phyloP scores from a whole-genome alignment of 2,329 filamentous ascomycete genomes.

The Saccharata proteae region DNA sequence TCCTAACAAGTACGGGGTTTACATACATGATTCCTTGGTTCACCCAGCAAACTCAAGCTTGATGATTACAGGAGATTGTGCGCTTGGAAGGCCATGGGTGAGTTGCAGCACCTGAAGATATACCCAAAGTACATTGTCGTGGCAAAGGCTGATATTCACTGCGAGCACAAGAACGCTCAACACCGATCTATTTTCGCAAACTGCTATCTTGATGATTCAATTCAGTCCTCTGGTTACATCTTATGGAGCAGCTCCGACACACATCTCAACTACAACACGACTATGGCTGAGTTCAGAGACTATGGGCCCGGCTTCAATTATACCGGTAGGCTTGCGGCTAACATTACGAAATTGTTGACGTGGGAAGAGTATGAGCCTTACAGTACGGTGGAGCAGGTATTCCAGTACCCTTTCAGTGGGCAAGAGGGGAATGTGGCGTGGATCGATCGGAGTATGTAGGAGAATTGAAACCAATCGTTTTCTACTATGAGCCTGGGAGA shows the following conservation, averaged over 20 bases:
- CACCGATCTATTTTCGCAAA: conserved; percentile 47
- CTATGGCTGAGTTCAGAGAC: conserved; percentile 44
- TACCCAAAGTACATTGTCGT: too few relatives aligned
- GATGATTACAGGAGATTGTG: conserved; percentile 35
- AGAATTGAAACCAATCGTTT: too few relatives aligned
- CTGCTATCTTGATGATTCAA: conserved; percentile 42
- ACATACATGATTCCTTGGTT: conserved; percentile 45
- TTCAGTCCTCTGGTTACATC: conserved; percentile 43
- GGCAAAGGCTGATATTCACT: neutral
- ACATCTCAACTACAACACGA: conserved; percentile 32
- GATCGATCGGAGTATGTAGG: conserved; percentile 32
- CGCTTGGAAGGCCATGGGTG: conserved; percentile 49
- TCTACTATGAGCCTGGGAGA: too few relatives aligned
- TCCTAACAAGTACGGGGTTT: conserved; percentile 54
- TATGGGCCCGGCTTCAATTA: conserved; percentile 43
- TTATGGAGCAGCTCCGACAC: conserved; percentile 35
- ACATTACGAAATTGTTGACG: conserved; percentile 37
- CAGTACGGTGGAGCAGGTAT: conserved; percentile 31
- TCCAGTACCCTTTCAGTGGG: conserved; percentile 32
- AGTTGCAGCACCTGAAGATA: too few relatives aligned
- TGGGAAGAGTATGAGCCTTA: conserved; percentile 26
- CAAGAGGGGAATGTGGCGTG: conserved; percentile 34
- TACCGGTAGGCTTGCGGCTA: conserved; percentile 30
- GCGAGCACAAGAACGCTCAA: conserved; percentile 38
- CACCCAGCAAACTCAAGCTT: conserved; percentile 41